These are phyloP conservation scores for Barnettozyma populi DNA, from an alignment of 805 yeast species.

Conservation along the genomic window DNA sequence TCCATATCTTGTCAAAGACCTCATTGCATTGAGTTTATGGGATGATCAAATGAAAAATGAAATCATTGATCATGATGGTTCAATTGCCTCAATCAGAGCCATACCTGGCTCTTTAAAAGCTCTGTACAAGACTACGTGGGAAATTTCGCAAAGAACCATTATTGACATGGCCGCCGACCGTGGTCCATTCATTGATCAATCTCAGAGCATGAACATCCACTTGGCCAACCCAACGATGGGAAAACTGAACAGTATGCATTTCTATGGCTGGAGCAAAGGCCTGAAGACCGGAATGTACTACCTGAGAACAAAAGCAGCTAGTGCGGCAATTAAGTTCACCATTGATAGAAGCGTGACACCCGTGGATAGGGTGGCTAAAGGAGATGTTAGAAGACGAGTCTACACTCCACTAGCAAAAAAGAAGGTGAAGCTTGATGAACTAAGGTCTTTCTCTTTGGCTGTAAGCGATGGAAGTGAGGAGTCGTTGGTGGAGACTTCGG, in stretches of 20 bases:
- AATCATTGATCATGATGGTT: constrained; percentile 75
- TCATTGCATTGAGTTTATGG: constrained; percentile 72
- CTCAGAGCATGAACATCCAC: constrained; percentile 88
- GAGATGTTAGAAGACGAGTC: constrained; percentile 6
- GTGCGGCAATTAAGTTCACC: constrained; percentile 93
- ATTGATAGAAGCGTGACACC: constrained; percentile 45
- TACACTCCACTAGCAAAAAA: constrained; percentile 5
- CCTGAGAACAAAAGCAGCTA: constrained; percentile 93
- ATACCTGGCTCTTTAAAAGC: constrained; percentile 74
- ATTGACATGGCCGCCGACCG: constrained; percentile 75
- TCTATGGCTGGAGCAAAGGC: constrained; percentile 98
- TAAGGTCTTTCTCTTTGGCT: not conserved
- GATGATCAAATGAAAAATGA: constrained; percentile 69
- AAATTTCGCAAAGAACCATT: constrained; percentile 78
- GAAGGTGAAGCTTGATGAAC: not conserved
- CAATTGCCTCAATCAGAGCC: constrained; percentile 67
- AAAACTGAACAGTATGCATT: constrained; percentile 94
- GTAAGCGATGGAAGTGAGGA: not conserved
- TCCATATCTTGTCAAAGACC: constrained; percentile 76
- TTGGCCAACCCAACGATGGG: constrained; percentile 91
- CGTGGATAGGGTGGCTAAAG: constrained; percentile 1
- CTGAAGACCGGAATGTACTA: constrained; percentile 98
- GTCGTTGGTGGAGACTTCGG: not conserved
- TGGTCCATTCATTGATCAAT: constrained; percentile 88
- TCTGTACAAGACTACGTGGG: constrained; percentile 79